Base-by-base conservation (phyloP, 1,284 basidiomycete species). In the Boletus hoseneyae region DNA sequence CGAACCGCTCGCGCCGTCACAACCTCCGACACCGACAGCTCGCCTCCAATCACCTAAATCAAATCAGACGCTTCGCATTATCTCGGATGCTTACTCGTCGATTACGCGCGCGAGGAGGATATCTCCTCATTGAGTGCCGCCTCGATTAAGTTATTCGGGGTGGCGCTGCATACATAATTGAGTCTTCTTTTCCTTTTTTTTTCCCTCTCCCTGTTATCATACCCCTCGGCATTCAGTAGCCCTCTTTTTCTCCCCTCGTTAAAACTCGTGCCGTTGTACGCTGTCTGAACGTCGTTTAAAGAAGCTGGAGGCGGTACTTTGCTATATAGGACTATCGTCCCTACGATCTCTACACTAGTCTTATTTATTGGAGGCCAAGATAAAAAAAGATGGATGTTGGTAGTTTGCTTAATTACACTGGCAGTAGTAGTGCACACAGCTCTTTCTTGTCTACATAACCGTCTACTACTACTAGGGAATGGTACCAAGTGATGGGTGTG, bases 11-110 rank as follows among this genome's bases (percentile, higher is more conserved):
- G 52, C 53, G 5, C 30, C 13, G 2, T 21, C 37, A 3, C 43
- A 29, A 7, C 49, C 49, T 18, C 19, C 48, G 35, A 46, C 34
- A 19, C 18, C 48, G 33, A 46, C 34, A 21, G 34, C 39, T 9
- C 34, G 32, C 9, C 42, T 57, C 27, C 45, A 34, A 15, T 30
- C 52, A n/a, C 30, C 54, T 4, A 52, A 53, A 29, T 50, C 62
- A 9, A 63, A 37, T n/a, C 42, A 52, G 12, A 47, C 62, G 37
- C 60, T 69, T 47, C 64, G 63, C 18, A 46, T 53, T 18, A 40
- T 65, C 3, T 55, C 66, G 34, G 62, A 62, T 8, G 65, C 64
- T 4, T 64, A 47, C n/a, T 38, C 53, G 36, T 34, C 57, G 42
- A 48, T 64, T 38, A 27, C 47, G 23, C 51, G 55, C 6, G 4